These are phyloP conservation scores for Trichoderma erinaceum DNA, from an alignment of 495 filamentous ascomycete genomes.

Conservation along the genomic window DNA sequence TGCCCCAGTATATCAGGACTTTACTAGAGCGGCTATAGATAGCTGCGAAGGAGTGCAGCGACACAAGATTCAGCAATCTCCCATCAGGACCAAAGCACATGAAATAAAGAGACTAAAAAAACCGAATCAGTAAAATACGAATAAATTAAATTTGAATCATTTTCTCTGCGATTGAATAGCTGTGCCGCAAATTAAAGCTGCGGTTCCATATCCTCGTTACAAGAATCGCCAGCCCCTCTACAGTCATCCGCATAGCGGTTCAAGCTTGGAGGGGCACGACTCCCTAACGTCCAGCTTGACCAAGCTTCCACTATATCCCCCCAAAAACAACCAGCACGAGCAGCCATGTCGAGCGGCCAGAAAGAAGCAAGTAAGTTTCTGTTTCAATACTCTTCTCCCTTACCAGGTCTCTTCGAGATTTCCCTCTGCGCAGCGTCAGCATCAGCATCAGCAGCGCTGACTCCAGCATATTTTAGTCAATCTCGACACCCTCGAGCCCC, in stretches of 20 bases:
- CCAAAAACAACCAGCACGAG: neutral
- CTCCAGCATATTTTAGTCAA: slow-evolving; percentile 27
- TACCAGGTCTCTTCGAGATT: neutral
- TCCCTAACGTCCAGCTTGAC: neutral
- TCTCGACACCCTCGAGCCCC: slow-evolving; percentile 44
- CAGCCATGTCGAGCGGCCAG: slow-evolving; percentile 14
- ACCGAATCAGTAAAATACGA: neutral
- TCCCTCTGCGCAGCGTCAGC: neutral
- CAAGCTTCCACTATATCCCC: neutral
- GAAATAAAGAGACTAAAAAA: neutral
- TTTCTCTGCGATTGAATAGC: neutral
- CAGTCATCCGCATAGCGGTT: neutral
- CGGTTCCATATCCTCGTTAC: neutral
- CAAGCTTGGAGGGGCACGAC: neutral
- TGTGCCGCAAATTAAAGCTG: neutral
- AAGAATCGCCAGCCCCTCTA: slow-evolving; percentile 8
- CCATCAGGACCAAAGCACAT: neutral
- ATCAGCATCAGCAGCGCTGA: slow-evolving; percentile 1
- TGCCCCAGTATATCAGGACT: slow-evolving; percentile 30
- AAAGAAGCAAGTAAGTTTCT: slow-evolving; percentile 12
- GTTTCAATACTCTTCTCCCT: neutral
- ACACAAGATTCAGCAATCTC: neutral
- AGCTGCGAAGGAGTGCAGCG: neutral
- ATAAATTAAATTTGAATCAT: neutral
- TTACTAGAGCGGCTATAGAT: slow-evolving; percentile 41